These are phyloP conservation scores for Puccinellia tenuiflora DNA, from an alignment of 176 grass and related monocot genomes.

Conservation along the genomic window DNA sequence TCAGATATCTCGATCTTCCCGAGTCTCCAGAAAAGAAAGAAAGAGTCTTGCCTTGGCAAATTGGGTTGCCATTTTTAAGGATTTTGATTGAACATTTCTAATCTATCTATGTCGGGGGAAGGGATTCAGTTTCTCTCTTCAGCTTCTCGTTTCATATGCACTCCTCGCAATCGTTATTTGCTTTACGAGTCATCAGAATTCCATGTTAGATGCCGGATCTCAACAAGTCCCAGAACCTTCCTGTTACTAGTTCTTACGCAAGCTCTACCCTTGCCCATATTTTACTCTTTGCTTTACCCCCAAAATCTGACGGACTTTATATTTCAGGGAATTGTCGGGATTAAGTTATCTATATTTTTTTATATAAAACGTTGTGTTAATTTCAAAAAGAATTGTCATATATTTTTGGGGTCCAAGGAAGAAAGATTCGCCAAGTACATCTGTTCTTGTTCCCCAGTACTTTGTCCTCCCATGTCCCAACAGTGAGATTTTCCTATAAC, in stretches of 20 bases:
- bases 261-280: not conserved
- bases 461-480: constrained; percentile 15
- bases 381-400: not conserved
- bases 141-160: not conserved
- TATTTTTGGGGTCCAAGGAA: constrained; percentile 17
- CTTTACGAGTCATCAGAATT: not conserved
- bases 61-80: not conserved
- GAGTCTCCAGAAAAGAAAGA: not conserved
- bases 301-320: not conserved
- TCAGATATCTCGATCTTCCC: not conserved
- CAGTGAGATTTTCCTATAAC: constrained; percentile 4
- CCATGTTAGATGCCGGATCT: constrained; percentile 24
- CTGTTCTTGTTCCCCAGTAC: constrained; percentile 25
- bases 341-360: not conserved
- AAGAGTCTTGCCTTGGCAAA: not conserved
- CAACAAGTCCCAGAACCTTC: constrained; percentile 5
- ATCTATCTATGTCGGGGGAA: not conserved
- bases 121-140: not conserved
- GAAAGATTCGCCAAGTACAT: constrained; percentile 49
- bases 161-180: not conserved
- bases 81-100: not conserved
- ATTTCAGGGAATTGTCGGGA: not conserved
- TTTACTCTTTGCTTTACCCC: not conserved
- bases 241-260: not conserved
- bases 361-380: not conserved